Base-by-base conservation (phyloP, 2,329 filamentous ascomycete genomes). In the Fusarium protoensiforme region DNA sequence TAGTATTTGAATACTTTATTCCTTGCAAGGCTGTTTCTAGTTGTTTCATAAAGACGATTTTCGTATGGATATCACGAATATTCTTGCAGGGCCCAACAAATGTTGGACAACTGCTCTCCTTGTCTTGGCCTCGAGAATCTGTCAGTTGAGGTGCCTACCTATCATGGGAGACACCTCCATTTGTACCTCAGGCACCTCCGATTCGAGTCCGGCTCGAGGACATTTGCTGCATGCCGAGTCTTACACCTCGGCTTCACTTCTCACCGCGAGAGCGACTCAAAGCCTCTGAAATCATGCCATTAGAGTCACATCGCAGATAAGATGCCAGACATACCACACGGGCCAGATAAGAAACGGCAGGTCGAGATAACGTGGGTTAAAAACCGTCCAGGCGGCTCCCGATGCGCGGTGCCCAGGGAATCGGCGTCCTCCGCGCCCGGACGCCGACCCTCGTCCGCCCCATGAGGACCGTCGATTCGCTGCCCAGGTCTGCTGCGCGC, bases 341-440 rank as follows among this genome's bases (percentile, higher is more conserved):
- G 35, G 20, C 31, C 16, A 62, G 62, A 74, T 72, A 74, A 67
- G 68, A 67, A 61, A 72, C 35, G 27, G 33, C 41, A 65, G 48
- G 41, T 57, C 29, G 3, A 70, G 72, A 74, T 74, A 75, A 75
- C 46, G 48, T 53, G 43, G 59, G 56, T 38, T 61, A n/a, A 46
- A 48, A n/a, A 29, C 46, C 27, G 46, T 57, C 53, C 67, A 72
- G 72, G 75, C 75, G 72, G 70, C 39, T 68, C 68, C 75, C 72
- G 72, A 65, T 64, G 27, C 65, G 61, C 67, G 53, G 68, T 56
- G 53, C 53, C 64, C 69, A 72, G 77, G 77, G 74, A 75, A 66
- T 70, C 77, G 77, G 77, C 77, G 77, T 72, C 75, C 74, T 78
- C 77, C 77, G 77, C 60, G 65, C 46, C 68, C 70, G 71, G 76